These are phyloP conservation scores for Penicillium psychrosexuale DNA, from an alignment of 2,329 filamentous ascomycete species.

Conservation along the genomic window DNA sequence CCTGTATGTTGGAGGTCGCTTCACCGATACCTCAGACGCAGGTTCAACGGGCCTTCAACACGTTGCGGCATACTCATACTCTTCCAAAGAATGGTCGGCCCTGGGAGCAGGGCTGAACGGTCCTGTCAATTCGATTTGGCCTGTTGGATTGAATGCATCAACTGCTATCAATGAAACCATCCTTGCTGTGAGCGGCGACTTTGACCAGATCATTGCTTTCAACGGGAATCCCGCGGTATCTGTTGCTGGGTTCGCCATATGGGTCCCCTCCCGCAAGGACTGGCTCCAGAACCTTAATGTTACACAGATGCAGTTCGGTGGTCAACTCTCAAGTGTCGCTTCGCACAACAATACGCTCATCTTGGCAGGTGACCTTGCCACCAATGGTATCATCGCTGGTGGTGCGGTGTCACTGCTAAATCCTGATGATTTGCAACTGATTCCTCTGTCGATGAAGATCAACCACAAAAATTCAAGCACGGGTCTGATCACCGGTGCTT, in stretches of 20 bases:
- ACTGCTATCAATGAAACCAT: conserved; percentile 65
- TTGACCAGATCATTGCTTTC: conserved; percentile 69
- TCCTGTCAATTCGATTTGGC: conserved; percentile 68
- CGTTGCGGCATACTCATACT: conserved; percentile 71
- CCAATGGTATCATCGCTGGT: conserved; percentile 67
- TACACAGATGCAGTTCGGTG: conserved; percentile 64
- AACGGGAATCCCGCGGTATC: conserved; percentile 57
- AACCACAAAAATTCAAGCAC: conserved; percentile 24
- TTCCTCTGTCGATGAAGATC: conserved; percentile 52
- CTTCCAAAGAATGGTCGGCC: conserved; percentile 67
- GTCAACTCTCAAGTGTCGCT: conserved; percentile 69
- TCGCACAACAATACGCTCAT: conserved; percentile 58
- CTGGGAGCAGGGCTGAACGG: conserved; percentile 86
- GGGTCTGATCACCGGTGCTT: conserved; percentile 67
- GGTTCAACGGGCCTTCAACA: conserved; percentile 65
- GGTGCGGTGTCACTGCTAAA: conserved; percentile 66
- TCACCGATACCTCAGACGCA: conserved; percentile 67
- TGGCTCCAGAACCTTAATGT: conserved; percentile 80
- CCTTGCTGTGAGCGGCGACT: conserved; percentile 76
- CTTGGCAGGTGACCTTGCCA: conserved; percentile 79
- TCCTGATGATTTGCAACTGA: conserved; percentile 35
- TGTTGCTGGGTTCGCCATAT: conserved; percentile 78
- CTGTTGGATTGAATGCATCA: conserved; percentile 75
- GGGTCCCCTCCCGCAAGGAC: conserved; percentile 79
- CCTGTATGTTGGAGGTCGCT: conserved; percentile 81